phyloP scores from a whole-genome alignment of 2,329 filamentous ascomycete genomes.

The Reticulascus tulasneorum region DNA sequence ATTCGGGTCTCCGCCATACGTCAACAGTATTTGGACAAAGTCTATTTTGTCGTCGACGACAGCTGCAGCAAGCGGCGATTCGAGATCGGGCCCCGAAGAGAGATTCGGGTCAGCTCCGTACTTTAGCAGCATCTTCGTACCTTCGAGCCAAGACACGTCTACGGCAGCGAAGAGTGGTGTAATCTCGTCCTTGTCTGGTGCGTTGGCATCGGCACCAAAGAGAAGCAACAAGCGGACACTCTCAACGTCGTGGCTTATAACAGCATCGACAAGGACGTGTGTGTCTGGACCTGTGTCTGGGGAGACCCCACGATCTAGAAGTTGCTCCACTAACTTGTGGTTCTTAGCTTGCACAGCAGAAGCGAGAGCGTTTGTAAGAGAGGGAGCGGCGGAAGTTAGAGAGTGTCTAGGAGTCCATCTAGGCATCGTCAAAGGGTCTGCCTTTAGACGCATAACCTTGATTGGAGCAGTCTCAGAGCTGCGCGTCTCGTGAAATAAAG shows the following conservation, averaged over 20 bases:
- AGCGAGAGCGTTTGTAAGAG: constrained; percentile 43
- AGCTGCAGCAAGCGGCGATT: constrained; percentile 52
- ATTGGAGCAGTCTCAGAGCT: constrained; percentile 5
- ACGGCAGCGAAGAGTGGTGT: constrained; percentile 49
- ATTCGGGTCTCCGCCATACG: constrained; percentile 57
- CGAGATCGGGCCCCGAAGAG: constrained; percentile 42
- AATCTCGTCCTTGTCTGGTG: constrained; percentile 40
- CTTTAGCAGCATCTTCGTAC: constrained; percentile 57
- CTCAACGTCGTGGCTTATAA: constrained; percentile 48
- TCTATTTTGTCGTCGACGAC: constrained; percentile 49
- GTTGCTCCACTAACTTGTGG: constrained; percentile 51
- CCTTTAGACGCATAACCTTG: constrained; percentile 45
- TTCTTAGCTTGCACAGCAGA: constrained; percentile 54
- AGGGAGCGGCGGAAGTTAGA: constrained; percentile 35
- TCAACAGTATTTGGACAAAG: constrained; percentile 56
- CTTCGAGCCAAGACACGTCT: constrained; percentile 51
- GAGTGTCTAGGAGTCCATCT: constrained; percentile 46
- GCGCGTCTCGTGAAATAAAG: constrained; percentile 27
- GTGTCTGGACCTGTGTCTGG: constrained; percentile 43
- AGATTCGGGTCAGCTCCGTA: constrained; percentile 60
- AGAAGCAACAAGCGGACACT: constrained; percentile 51
- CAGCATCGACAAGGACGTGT: constrained; percentile 49
- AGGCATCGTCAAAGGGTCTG: constrained; percentile 47
- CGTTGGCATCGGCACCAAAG: constrained; percentile 56
- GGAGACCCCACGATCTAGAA: constrained; percentile 54